Evolutionary conservation across 1,139 yeast genomes (phyloP), one percentile per base, ranked within the genome.

Genomic region (Arxiozyma slooffiae): DNA sequence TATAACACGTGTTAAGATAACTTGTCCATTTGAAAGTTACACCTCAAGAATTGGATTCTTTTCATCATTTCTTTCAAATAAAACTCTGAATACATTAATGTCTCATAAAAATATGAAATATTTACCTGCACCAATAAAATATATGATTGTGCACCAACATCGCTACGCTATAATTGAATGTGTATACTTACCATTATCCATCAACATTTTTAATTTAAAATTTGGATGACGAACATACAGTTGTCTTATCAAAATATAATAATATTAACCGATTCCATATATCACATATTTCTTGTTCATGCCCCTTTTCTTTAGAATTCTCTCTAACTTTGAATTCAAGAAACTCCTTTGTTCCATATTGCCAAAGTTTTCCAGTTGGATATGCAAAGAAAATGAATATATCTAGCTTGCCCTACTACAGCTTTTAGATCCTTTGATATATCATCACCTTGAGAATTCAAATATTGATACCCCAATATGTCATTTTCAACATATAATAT

Each of bases 321-420:
- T 42, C 50, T 22, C 45, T 52, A 1, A 50, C 56, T 3, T 24
- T 47, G 50, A 68, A 65, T 48, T 56, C 50, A 26, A 63, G 46
- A 4, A 55, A 57, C 3, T 60, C 56, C 7, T 57, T 20, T 3
- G 59, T 53, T 3, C 39, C 21, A 48, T 61, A 62, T n/a, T 51
- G 38, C 69, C 68, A 65, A 16, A 68, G 69, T 47, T 65, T 65
- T 4, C 56, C 58, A 24, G 61, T 38, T 24, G 67, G 67, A 42
- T 54, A 60, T 40, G 64, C 69, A 3, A 67, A 63, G n/a, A 46
- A 57, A 64, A 50, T 63, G 68, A n/a, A 63, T 51, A 51, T 62
- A 64, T 49, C 63, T 64, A 17, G 60, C 52, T 16, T 57, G 50
- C 7, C 47, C 38, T 1, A 58, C 51, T 8, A 55, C 30, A 6